Evolutionary conservation across 2,329 filamentous ascomycete species (phyloP).

Genomic region (Fusarium buharicum): DNA sequence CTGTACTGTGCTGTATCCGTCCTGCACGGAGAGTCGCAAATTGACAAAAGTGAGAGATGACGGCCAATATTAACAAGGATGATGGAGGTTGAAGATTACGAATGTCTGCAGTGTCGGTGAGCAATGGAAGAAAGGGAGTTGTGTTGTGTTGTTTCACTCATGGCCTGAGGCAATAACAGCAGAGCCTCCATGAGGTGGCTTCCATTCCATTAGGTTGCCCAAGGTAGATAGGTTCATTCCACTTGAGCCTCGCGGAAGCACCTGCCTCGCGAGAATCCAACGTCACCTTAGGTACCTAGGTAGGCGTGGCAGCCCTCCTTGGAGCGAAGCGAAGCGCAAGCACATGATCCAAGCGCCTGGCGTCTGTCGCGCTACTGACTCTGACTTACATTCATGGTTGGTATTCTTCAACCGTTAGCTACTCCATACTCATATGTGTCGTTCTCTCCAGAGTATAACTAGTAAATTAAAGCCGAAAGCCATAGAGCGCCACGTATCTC

Average conservation of each 20-base stretch:
- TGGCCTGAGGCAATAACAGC: slow-evolving; percentile 23
- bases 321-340: neutral
- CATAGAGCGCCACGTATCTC: neutral
- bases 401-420: neutral
- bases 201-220: slow-evolving; percentile 16
- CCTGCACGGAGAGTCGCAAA: slow-evolving; percentile 2
- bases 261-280: neutral
- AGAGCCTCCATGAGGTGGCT: neutral
- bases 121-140: slow-evolving; percentile 6
- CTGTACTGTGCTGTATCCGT: neutral
- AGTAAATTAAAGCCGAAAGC: too few relatives aligned
- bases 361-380: slow-evolving; percentile 33
- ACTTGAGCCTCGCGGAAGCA: slow-evolving; percentile 17
- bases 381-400: neutral
- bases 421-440: too few relatives aligned
- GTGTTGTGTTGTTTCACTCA: neutral
- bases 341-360: slow-evolving; percentile 34
- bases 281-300: neutral
- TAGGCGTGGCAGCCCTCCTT: neutral
- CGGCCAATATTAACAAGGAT: slow-evolving; percentile 22
- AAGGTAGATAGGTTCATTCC: neutral
- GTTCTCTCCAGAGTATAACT: too few relatives aligned
- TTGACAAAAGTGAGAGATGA: slow-evolving; percentile 32
- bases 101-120: slow-evolving; percentile 16
- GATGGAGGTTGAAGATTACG: slow-evolving; percentile 11